Percentiles rank a stretch among this genome's conserved stretches.
Evolutionary conservation across 2,329 filamentous ascomycete genomes (phyloP).

Genomic region (Colletotrichum higginsianum): DNA sequence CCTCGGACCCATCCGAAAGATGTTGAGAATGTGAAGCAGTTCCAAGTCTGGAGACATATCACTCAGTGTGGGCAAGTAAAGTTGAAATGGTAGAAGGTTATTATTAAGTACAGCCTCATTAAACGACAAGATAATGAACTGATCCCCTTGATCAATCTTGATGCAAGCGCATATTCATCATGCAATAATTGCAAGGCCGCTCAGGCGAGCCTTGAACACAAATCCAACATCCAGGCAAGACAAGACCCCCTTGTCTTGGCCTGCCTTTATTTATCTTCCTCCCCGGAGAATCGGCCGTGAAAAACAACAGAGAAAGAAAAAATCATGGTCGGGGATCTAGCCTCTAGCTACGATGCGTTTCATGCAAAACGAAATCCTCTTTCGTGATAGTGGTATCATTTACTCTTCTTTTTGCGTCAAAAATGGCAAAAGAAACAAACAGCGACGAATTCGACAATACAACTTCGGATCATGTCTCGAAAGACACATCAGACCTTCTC

Average conservation of each 20-base stretch:
- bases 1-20: too few relatives aligned
- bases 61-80: not conserved
- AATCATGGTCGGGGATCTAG: conserved; percentile 9
- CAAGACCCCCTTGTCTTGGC: not conserved
- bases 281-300: not conserved
- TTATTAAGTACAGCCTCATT: conserved; percentile 29
- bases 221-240: not conserved
- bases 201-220: not conserved
- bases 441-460: conserved; percentile 13
- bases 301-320: not conserved
- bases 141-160: not conserved
- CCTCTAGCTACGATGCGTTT: conserved; percentile 18
- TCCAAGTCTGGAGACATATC: too few relatives aligned
- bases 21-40: too few relatives aligned
- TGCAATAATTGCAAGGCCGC: not conserved
- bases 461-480: conserved; percentile 7
- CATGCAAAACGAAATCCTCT: conserved; percentile 21
- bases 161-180: conserved; percentile 7
- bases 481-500: conserved; percentile 31
- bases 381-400: conserved; percentile 40
- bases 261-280: not conserved
- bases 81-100: not conserved
- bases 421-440: conserved; percentile 22
- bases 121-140: conserved; percentile 7
- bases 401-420: conserved; percentile 17